phyloP scores from a whole-genome alignment of 2,329 filamentous ascomycete genomes.

The Fusarium miscanthi region DNA sequence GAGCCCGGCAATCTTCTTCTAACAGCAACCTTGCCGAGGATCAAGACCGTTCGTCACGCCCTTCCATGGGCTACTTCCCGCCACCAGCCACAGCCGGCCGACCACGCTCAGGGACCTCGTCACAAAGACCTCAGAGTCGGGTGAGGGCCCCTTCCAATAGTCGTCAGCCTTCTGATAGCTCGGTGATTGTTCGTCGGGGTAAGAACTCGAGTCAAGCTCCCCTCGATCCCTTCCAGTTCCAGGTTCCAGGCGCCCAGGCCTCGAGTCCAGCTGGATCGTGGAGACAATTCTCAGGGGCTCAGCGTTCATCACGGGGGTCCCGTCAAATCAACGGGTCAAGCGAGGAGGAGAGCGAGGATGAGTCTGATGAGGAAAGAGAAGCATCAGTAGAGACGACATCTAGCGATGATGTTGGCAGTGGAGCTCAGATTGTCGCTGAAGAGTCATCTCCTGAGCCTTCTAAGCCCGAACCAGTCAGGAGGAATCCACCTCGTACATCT shows the following conservation, averaged over 20 bases:
- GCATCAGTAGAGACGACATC: conserved; percentile 47
- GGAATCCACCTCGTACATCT: conserved; percentile 50
- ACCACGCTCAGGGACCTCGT: conserved; percentile 56
- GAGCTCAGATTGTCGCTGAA: conserved; percentile 53
- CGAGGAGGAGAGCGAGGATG: conserved; percentile 48
- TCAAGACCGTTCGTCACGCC: conserved; percentile 53
- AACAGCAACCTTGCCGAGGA: conserved; percentile 50
- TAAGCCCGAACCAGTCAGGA: conserved; percentile 47
- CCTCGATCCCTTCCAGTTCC: conserved; percentile 64
- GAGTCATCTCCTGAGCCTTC: conserved; percentile 44
- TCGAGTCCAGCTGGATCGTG: conserved; percentile 50
- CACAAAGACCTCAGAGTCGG: conserved; percentile 51
- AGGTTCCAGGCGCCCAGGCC: conserved; percentile 58
- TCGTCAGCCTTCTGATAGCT: conserved; percentile 60
- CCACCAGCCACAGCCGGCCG: conserved; percentile 57
- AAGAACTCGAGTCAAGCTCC: conserved; percentile 45
- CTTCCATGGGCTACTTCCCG: conserved; percentile 64
- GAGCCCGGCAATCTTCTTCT: conserved; percentile 54
- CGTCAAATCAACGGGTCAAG: conserved; percentile 48
- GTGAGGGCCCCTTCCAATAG: conserved; percentile 48
- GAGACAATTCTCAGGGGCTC: conserved; percentile 52
- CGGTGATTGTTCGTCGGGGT: conserved; percentile 49
- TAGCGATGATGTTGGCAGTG: conserved; percentile 53
- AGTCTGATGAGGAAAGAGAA: conserved; percentile 45
- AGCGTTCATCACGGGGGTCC: conserved; percentile 44